Evolutionary conservation across 768 basidiomycete genomes (phyloP).

Genomic region (Lactarius psammicola): DNA sequence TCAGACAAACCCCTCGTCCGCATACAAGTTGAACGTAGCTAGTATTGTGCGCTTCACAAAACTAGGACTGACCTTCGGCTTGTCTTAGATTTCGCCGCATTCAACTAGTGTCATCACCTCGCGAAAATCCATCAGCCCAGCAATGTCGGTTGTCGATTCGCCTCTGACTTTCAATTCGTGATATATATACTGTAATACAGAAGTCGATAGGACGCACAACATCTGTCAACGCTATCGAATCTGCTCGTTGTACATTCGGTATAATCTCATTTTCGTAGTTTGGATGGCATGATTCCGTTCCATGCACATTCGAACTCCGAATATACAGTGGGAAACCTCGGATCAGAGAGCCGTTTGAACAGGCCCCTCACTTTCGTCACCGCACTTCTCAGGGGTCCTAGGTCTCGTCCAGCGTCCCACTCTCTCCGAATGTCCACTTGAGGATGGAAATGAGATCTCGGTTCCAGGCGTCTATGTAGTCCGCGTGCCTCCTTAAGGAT

Average conservation of each 20-base stretch:
- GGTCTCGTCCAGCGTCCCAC: slow-evolving; percentile 9
- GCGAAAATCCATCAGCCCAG: not conserved
- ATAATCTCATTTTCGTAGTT: not conserved
- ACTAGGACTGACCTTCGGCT: no score
- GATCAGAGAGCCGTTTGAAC: slow-evolving; percentile 2
- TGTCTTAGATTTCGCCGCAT: no score
- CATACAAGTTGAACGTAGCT: no score
- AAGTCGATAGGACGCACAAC: not conserved
- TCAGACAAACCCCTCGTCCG: no score
- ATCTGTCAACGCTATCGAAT: not conserved
- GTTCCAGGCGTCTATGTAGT: slow-evolving; percentile 8
- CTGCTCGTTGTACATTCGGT: not conserved
- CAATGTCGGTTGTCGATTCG: not conserved
- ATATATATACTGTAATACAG: not conserved
- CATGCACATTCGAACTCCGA: slow-evolving; percentile 19
- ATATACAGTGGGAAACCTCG: not conserved
- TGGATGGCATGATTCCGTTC: slow-evolving; percentile 20
- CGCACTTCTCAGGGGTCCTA: slow-evolving; percentile 6
- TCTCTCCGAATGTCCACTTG: not conserved
- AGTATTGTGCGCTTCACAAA: no score
- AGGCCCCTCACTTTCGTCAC: slow-evolving; percentile 11
- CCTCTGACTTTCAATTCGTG: not conserved
- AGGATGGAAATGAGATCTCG: not conserved
- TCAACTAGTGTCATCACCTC: not conserved
- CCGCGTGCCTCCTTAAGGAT: slow-evolving; percentile 3